phyloP scores from a whole-genome alignment of 1,284 basidiomycete species.

The Rhodotorula sp. region DNA sequence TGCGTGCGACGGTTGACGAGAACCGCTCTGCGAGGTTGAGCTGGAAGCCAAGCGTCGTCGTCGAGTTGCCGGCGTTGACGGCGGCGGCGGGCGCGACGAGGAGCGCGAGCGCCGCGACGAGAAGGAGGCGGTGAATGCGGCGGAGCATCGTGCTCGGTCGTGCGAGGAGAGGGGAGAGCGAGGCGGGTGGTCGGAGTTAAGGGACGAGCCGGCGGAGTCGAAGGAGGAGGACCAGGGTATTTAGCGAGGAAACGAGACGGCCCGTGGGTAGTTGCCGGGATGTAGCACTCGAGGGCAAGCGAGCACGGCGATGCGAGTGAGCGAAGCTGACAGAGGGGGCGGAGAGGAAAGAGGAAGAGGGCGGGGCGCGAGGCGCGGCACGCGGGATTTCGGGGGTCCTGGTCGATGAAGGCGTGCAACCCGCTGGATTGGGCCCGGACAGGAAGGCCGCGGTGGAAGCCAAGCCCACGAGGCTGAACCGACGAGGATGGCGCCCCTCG shows the following conservation, averaged over 20 bases:
- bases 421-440: too few species aligned
- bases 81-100: constrained; percentile 11
- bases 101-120: constrained; percentile 13
- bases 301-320: not conserved
- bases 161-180: not conserved
- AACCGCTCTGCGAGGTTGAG: constrained; percentile 24
- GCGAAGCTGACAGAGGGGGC: too few species aligned
- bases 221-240: too few species aligned
- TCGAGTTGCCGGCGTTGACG: constrained; percentile 5
- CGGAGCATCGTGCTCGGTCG: constrained; percentile 2
- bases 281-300: not conserved
- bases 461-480: not conserved
- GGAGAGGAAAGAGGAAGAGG: not conserved
- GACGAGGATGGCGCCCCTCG: not conserved
- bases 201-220: too few species aligned
- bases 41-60: constrained; percentile 6
- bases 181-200: not conserved
- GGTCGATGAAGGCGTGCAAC: not conserved
- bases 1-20: constrained; percentile 20
- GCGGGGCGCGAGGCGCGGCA: not conserved
- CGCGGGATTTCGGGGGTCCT: not conserved
- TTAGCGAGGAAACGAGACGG: not conserved
- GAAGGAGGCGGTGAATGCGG: constrained; percentile 4
- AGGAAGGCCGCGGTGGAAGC: not conserved
- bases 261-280: too few species aligned